Evolutionary conservation across 2,329 filamentous ascomycete species (phyloP).

Genomic region (Apiospora rasikravindrae): DNA sequence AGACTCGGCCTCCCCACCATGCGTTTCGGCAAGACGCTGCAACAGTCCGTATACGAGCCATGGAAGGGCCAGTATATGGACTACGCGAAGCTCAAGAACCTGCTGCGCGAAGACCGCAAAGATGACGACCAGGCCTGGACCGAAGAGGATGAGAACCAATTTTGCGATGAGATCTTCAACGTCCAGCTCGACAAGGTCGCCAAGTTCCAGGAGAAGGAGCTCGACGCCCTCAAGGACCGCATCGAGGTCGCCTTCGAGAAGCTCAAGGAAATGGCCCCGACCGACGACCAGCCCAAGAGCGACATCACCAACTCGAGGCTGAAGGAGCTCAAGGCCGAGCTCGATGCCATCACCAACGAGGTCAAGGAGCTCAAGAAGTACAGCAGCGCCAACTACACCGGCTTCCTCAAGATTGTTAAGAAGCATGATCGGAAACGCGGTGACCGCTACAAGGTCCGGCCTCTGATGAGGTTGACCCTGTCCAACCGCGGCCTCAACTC

Average conservation of each 20-base stretch:
- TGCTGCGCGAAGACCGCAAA: constrained; percentile 78
- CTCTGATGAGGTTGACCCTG: constrained; percentile 88
- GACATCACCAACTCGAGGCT: constrained; percentile 60
- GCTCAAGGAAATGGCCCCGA: constrained; percentile 79
- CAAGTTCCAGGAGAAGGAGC: constrained; percentile 82
- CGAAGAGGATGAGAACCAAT: constrained; percentile 88
- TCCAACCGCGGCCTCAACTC: constrained; percentile 93
- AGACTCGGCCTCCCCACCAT: constrained; percentile 52
- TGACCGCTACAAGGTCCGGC: constrained; percentile 83
- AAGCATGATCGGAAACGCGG: constrained; percentile 97
- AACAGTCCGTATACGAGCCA: constrained; percentile 77
- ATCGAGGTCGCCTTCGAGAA: constrained; percentile 66
- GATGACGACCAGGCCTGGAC: constrained; percentile 79
- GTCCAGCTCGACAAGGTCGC: constrained; percentile 95
- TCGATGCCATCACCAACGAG: constrained; percentile 88
- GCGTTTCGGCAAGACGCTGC: constrained; percentile 92
- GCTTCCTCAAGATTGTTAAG: constrained; percentile 97
- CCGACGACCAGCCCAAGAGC: constrained; percentile 62
- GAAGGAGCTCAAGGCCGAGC: constrained; percentile 75
- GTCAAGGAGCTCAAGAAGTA: constrained; percentile 94
- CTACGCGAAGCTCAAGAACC: constrained; percentile 88
- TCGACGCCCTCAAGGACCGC: constrained; percentile 60
- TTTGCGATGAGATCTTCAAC: constrained; percentile 95
- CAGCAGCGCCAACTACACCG: constrained; percentile 95
- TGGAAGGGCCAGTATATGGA: constrained; percentile 97